phyloP scores from a whole-genome alignment of 176 grass and related monocot genomes.

The Zoysia japonica region DNA sequence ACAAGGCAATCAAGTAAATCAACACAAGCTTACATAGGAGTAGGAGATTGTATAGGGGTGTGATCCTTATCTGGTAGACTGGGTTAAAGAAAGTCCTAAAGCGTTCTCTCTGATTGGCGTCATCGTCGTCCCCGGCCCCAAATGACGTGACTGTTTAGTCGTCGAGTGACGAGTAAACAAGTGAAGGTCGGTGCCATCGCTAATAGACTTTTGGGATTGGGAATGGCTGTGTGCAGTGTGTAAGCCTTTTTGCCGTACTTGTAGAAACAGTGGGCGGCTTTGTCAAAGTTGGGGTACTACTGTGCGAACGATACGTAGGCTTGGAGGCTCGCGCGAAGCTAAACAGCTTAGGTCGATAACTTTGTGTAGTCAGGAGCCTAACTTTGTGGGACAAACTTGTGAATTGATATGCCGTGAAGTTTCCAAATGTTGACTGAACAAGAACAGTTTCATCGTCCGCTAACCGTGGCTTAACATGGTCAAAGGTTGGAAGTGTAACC shows the following conservation, averaged over 20 bases:
- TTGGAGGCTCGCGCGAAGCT: background rate
- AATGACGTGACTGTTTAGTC: background rate
- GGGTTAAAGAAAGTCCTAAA: background rate
- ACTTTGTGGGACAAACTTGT: slow-evolving; percentile 6
- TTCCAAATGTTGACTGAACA: background rate
- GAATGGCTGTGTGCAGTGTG: background rate
- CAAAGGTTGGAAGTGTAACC: slow-evolving; percentile 4
- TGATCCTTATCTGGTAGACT: slow-evolving; percentile 3
- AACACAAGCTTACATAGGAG: no score
- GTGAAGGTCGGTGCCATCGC: background rate
- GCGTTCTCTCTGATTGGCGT: slow-evolving; percentile 4
- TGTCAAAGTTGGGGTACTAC: background rate
- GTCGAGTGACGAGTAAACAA: background rate
- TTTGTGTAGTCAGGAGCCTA: background rate
- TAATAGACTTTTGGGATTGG: background rate
- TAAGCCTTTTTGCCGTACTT: slow-evolving; percentile 1
- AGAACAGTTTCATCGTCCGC: background rate
- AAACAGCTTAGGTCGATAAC: background rate
- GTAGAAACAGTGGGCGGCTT: background rate
- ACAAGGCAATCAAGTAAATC: background rate
- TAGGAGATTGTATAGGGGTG: background rate
- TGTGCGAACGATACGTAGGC: background rate
- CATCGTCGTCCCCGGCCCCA: background rate
- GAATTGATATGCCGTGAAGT: background rate
- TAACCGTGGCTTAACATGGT: background rate